These are phyloP conservation scores for Boletus insuetus DNA, from an alignment of 768 basidiomycete genomes.

Conservation along the genomic window DNA sequence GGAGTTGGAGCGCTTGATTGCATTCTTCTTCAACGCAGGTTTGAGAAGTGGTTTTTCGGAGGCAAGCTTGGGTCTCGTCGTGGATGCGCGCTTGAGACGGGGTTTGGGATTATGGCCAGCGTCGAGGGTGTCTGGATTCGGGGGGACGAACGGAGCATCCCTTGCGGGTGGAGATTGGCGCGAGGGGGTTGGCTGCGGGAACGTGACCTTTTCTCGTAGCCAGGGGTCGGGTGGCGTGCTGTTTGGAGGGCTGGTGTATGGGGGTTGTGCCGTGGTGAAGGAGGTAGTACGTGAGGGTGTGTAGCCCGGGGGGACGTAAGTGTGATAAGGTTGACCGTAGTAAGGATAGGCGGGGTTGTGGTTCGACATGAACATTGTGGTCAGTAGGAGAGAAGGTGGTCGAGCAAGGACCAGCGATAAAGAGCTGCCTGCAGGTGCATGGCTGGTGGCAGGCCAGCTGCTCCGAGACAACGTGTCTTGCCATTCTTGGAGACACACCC, in stretches of 20 bases:
- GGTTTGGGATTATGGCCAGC: conserved; percentile 26
- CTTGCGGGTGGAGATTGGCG: conserved; percentile 20
- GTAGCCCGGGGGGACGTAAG: conserved; percentile 33
- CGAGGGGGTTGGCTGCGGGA: conserved; percentile 24
- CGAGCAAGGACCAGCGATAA: conserved; percentile 5
- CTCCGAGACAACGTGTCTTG: conserved; percentile 27
- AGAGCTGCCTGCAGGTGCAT: conserved; percentile 19
- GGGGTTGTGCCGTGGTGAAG: conserved; percentile 5
- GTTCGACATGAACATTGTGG: conserved; percentile 32
- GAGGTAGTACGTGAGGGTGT: conserved; percentile 16
- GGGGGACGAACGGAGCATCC: conserved; percentile 25
- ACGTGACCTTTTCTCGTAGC: conserved; percentile 34
- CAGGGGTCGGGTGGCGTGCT: conserved; percentile 31
- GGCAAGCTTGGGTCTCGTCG: conserved; percentile 21
- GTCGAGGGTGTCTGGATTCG: conserved; percentile 20
- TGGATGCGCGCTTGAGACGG: conserved; percentile 36
- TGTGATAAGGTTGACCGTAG: conserved; percentile 45
- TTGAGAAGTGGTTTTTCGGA: conserved; percentile 42
- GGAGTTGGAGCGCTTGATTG: conserved; percentile 24
- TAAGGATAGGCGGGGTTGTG: conserved; percentile 46
- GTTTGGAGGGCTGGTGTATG: conserved; percentile 31
- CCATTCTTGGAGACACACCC: conserved; percentile 33
- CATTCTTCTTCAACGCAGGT: conserved; percentile 56
- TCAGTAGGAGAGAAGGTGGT: neutral
- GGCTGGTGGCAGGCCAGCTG: conserved; percentile 15